Evolutionary conservation across 164 flowering plant genomes (phyloP).

Genomic region (Akebia trifoliata): DNA sequence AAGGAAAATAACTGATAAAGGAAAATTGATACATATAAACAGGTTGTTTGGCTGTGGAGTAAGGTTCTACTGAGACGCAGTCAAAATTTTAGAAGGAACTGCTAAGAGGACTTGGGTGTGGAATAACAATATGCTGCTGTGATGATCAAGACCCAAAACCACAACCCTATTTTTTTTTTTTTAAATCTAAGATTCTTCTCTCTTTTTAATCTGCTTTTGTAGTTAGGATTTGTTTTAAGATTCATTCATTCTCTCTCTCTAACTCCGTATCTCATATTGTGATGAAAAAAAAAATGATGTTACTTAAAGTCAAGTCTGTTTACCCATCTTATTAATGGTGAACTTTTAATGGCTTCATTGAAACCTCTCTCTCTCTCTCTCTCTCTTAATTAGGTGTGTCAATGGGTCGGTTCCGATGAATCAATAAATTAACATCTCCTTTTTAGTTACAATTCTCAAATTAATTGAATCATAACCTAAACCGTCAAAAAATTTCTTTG

Average conservation of each 20-base stretch:
- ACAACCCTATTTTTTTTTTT: too few relatives aligned
- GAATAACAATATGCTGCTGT: not conserved
- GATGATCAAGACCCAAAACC: not conserved
- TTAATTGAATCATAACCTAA: too few relatives aligned
- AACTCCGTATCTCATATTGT: conserved; percentile 11
- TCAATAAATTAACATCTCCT: too few relatives aligned
- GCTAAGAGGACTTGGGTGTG: too few relatives aligned
- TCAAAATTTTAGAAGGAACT: conserved; percentile 18
- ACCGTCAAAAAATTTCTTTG: too few relatives aligned
- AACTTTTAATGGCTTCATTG: conserved; percentile 14
- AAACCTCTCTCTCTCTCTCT: conserved; percentile 5
- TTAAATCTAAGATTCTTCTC: too few relatives aligned
- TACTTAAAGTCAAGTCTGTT: conserved; percentile 17
- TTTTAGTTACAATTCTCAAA: too few relatives aligned
- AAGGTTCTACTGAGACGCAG: conserved; percentile 32
- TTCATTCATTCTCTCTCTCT: conserved; percentile 26
- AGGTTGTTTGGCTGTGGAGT: conserved; percentile 71
- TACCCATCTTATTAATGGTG: conserved; percentile 22
- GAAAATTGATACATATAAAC: conserved; percentile 32
- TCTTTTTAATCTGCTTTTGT: too few relatives aligned
- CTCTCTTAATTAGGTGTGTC: not conserved
- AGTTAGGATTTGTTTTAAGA: conserved; percentile 12
- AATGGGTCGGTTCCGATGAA: too few relatives aligned
- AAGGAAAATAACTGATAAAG: too few relatives aligned
- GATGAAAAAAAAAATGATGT: conserved; percentile 5